Base-by-base conservation (phyloP, 2,329 filamentous ascomycete species). In the Aspergillus caelatus region DNA sequence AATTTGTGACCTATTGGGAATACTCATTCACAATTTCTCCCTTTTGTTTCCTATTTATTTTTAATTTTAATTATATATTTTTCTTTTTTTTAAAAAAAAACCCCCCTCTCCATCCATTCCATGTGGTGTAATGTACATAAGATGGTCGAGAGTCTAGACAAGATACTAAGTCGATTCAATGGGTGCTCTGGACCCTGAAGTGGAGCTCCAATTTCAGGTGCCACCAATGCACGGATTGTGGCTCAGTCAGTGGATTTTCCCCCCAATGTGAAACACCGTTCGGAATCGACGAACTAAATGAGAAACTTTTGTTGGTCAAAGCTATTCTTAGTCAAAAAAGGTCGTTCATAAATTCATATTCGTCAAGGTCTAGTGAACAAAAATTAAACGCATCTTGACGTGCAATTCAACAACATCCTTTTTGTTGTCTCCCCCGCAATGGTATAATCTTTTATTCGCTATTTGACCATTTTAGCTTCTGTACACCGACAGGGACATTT, bases 391-490 rank as follows among this genome's bases (percentile, higher is more conserved):
- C 39, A n/a, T 16, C 45, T 48, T 12, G 14, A 48, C 45, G 28
- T 26, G 12, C 45, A 28, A 28, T 16, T 26, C 16, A 48, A 48
- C 16, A 28, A 48, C 21, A 28, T 48, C 45, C 45, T 12, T 56
- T 41, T 3, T 41, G 34, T 26, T 52, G 23, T 54, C 58, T 41
- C 57, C 64, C 64, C 62, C 64, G 64, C 64, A 64, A 58, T 30
- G 34, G 26, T 26, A 54, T 14, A 30, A 23, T 28, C 16, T 34
- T 50, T 50, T 28, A 14, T 48, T 26, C 4, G n/a, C 45, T 16
- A 14, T 16, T 48, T 23, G 11, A 16, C 11, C 45, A 26, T 28
- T 48, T 26, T 53, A 53, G 26, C 50, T 34, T 28, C 50, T 53
- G 52, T 54, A 54, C 30, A 54, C 30, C n/a, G 28, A 16, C 30